phyloP scores from a whole-genome alignment of 129 eudicot species.

The Mikania micrantha region DNA sequence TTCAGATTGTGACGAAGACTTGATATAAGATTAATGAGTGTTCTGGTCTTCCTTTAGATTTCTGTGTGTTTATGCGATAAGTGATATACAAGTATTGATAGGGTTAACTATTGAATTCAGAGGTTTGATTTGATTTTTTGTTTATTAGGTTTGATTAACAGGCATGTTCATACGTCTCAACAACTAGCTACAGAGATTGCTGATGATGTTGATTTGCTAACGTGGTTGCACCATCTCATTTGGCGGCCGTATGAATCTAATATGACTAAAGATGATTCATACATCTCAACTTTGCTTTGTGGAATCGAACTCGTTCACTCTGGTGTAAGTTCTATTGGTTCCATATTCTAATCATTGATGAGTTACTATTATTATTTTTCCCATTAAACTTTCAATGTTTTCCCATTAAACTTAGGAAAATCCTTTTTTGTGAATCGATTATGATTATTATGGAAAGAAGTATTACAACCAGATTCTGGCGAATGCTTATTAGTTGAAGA shows the following conservation, averaged over 20 bases:
- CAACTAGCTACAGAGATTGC: constrained; percentile 91
- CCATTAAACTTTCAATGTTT: too few species aligned
- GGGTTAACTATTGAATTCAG: background rate
- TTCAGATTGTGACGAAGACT: background rate
- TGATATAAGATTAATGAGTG: background rate
- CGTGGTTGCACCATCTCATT: constrained; percentile 82
- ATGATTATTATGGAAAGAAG: too few species aligned
- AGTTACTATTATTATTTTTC: too few species aligned
- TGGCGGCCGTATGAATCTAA: constrained; percentile 96
- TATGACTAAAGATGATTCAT: constrained; percentile 81
- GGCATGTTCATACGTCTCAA: constrained; percentile 93
- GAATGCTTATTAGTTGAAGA: too few species aligned
- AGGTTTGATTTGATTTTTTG: background rate
- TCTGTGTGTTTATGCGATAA: background rate
- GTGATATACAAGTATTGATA: background rate
- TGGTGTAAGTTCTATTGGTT: constrained; percentile 45
- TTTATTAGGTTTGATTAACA: constrained; percentile 62
- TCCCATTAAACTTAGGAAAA: too few species aligned
- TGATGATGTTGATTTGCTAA: constrained; percentile 83
- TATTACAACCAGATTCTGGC: too few species aligned
- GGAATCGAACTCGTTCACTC: constrained; percentile 97
- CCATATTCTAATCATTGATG: background rate
- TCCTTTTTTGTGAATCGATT: too few species aligned
- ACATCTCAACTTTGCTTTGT: constrained; percentile 82
- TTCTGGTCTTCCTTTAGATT: too few species aligned